Conservation (phyloP, 345 rosid genomes). For the Garcia nutans region DNA sequence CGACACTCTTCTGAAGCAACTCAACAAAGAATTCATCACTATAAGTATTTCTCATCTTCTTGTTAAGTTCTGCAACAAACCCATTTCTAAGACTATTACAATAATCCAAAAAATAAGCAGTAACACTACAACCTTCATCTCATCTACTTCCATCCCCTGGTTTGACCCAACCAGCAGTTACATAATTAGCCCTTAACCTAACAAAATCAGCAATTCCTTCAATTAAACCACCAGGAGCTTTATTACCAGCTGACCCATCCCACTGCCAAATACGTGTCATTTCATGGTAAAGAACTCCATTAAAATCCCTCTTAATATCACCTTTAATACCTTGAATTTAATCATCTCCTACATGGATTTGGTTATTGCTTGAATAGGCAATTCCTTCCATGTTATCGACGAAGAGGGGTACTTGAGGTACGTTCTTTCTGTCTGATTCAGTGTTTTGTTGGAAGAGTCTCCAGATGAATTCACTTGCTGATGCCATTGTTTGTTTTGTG, state of each 20-base stretch:
- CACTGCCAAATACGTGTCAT: constrained; percentile 74
- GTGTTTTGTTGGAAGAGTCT: constrained; percentile 18
- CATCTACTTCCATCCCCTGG: constrained; percentile 61
- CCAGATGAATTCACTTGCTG: constrained; percentile 32
- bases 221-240: constrained; percentile 43
- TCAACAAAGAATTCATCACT: constrained; percentile 48
- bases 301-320: constrained; percentile 40
- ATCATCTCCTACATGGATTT: constrained; percentile 23
- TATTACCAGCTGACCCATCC: constrained; percentile 41
- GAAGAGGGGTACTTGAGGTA: constrained; percentile 20
- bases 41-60: constrained; percentile 60
- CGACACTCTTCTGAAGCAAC: constrained; percentile 53
- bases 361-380: constrained; percentile 16
- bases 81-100: constrained; percentile 52
- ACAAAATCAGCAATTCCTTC: constrained; percentile 77
- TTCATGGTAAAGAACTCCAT: constrained; percentile 66
- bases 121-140: constrained; percentile 72
- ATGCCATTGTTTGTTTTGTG: constrained; percentile 17
- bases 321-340: constrained; percentile 14
- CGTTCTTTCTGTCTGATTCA: constrained; percentile 17
- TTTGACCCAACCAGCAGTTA: constrained; percentile 55
- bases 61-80: constrained; percentile 64
- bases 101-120: constrained; percentile 65
- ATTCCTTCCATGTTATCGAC: constrained; percentile 32
- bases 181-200: constrained; percentile 53